Evolutionary conservation across 2,329 filamentous ascomycete species (phyloP), one percentile per base, ranked within the genome.

Genomic region (Paracamarosporium sp.): DNA sequence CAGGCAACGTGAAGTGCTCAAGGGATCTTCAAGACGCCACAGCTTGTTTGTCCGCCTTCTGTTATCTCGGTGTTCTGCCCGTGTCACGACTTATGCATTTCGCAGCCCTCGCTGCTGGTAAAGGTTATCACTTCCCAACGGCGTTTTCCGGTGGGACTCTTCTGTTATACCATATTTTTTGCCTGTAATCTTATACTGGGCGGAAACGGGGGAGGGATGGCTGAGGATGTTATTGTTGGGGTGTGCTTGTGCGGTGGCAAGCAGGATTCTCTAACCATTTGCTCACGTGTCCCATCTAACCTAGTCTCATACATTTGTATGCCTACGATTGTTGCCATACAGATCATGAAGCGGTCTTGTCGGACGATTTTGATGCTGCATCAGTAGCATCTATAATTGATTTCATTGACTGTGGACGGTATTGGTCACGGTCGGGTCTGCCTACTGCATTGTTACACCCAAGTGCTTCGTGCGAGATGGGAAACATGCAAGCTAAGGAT

Each of bases 21-120:
- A 8, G 17, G 36, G 17, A 40, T 15, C 8, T 28, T n/a, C 25
- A 17, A 17, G 25, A 45, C 7, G 43, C 25, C 9, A n/a, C 4
- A 28, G 43, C 7, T 45, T 28, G 38, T 28, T 17, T 33, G 20
- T 31, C 20, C 28, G 33, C 30, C 38, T 25, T 22, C 22, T 53
- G 15, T 24, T 50, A 31, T 40, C 25, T 40, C 40, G 35, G 48
- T 46, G 38, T 46, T 27, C 48, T 58, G 56, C 33, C 47, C 55
- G 38, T 45, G 50, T 25, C n/a, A 46, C 44, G 44, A 31, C 27
- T 47, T 11, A 47, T 33, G 44, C 44, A 47, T 47, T 35, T 33
- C 20, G 44, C 44, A 33, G 44, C 44, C 28, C 30, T 5, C 12
- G 13, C 30, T 35, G 44, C 28, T 17, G 44, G 44, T 33, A 28